phyloP scores from a whole-genome alignment of 805 yeast genomes.

The Yarrowia yakushimensis region DNA sequence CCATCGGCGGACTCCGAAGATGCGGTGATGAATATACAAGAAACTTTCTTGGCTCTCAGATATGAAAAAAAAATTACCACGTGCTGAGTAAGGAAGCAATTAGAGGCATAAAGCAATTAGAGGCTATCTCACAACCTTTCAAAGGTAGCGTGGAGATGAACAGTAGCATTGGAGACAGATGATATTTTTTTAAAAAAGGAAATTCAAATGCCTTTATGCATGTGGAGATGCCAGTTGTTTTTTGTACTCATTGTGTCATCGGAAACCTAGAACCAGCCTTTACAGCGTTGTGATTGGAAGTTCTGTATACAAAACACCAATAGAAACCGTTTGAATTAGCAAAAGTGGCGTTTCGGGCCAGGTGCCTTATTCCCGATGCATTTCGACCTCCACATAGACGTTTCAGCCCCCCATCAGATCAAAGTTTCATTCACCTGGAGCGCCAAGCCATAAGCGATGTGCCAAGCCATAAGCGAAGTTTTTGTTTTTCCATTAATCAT shows the following conservation, averaged over 20 bases:
- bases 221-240: too few relatives aligned
- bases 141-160: too few relatives aligned
- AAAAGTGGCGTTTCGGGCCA: neutral
- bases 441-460: neutral
- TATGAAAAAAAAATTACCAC: neutral
- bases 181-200: too few relatives aligned
- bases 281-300: too few relatives aligned
- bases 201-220: too few relatives aligned
- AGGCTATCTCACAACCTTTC: too few relatives aligned
- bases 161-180: too few relatives aligned
- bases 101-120: neutral
- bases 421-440: neutral
- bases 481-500: neutral
- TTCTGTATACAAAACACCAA: too few relatives aligned
- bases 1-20: neutral
- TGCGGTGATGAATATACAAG: neutral
- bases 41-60: neutral
- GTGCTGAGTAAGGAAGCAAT: neutral
- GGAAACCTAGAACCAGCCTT: too few relatives aligned
- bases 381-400: too few relatives aligned
- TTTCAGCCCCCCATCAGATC: neutral
- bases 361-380: too few relatives aligned
- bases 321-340: neutral
- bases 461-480: neutral
- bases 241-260: too few relatives aligned